Conservation (phyloP, 495 filamentous ascomycete genomes). For the Thermothielavioides terrestris region DNA sequence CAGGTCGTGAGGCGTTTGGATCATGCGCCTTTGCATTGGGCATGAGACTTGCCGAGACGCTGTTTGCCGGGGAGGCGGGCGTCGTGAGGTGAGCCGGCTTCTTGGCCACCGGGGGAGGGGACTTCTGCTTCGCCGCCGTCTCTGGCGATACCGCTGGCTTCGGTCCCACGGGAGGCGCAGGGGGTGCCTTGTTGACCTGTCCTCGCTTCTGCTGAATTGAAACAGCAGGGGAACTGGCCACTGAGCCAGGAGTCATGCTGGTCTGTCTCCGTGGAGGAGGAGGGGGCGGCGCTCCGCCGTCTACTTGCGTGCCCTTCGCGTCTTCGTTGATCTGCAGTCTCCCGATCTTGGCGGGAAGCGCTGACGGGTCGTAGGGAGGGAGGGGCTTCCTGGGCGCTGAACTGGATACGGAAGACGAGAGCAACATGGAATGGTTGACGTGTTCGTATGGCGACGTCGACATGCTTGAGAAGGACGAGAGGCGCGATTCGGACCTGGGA, state of each 20-base stretch:
- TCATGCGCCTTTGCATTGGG: neutral
- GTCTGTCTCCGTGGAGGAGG: conserved; percentile 42
- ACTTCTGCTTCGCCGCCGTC: conserved; percentile 31
- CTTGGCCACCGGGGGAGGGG: conserved; percentile 43
- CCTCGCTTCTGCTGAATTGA: conserved; percentile 11
- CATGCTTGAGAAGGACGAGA: conserved; percentile 36
- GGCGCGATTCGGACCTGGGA: conserved; percentile 37
- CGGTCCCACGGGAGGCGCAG: conserved; percentile 24
- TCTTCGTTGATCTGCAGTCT: conserved; percentile 32
- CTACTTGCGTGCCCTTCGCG: conserved; percentile 12
- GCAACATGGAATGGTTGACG: conserved; percentile 37
- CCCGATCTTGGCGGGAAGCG: conserved; percentile 33
- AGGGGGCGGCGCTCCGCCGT: conserved; percentile 36
- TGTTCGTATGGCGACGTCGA: conserved; percentile 41
- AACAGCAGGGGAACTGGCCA: neutral
- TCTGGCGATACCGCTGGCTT: conserved; percentile 26
- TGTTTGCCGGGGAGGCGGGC: conserved; percentile 29
- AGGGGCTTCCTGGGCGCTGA: conserved; percentile 41
- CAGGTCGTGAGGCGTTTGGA: neutral
- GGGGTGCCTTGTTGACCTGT: conserved; percentile 16
- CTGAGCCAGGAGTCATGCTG: conserved; percentile 2
- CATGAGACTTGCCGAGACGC: conserved; percentile 10
- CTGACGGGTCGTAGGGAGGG: conserved; percentile 45
- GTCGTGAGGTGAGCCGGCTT: conserved; percentile 45
- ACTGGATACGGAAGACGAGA: conserved; percentile 35